Evolutionary conservation across 1,284 basidiomycete genomes (phyloP), one percentile per base, ranked within the genome.

Genomic region (Vanrija sp.): DNA sequence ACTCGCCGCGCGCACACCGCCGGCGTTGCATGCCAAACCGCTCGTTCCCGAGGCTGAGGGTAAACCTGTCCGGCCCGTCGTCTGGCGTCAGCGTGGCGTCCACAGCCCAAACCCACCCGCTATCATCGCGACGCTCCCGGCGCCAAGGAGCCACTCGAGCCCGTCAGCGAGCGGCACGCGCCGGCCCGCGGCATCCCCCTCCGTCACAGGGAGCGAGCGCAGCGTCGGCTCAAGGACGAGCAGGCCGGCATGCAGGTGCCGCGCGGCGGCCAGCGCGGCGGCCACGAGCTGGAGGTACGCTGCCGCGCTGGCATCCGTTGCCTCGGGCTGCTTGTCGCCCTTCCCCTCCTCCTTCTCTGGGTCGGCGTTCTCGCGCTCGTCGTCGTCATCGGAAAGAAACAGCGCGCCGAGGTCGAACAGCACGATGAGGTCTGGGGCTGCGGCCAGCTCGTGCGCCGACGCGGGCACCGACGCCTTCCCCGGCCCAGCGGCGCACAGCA

Each of bases 171-270:
- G 28, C 6, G 44, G 16, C 0, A 71, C 60, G 8, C 62, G 60
- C 43, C 62, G 64, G 26, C 62, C 60, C 9, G 44, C 14, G 38
- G 47, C 56, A 16, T 54, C 53, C 10, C 52, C 62, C 3, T 58
- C 54, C 21, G 66, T 43, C 49, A 74, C 64, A 2, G 72, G 72
- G 9, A 74, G 51, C 4, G 65, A 55, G 3, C 51, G 34, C 3
- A 71, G 45, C 42, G 58, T 50, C 10, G 72, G 72, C 52, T 74
- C 72, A 23, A 74, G 65, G 8, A 74, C 49, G 16, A 71, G 55
- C 3, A 74, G 55, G n/a, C 34, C 46, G 6, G 53, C 56, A 9
- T 55, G 62, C 8, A 69, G 42, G 47, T 69, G 65, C 5, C 60
- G 48, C 6, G 62, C 55, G 1, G 65, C 55, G 2, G 65, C 54